Evolutionary conservation across 441 rosid genomes (phyloP), one percentile per base, ranked within the genome.

Genomic region (Erodium texanum): DNA sequence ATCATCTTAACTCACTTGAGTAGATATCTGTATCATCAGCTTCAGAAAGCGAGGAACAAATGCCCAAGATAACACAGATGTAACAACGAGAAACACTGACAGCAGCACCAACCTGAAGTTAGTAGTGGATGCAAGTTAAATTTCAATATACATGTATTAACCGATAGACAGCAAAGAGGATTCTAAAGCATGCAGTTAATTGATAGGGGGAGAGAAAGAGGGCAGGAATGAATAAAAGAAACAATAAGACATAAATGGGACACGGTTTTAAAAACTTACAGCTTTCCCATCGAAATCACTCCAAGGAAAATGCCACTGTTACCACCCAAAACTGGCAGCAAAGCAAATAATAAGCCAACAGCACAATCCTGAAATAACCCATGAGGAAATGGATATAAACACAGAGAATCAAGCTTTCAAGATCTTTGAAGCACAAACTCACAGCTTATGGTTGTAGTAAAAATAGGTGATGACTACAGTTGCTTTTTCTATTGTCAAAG

Each of bases 271-370:
- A 36, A 3, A 77, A 86, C 98, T 79, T 73, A 94, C 99, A 92
- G 74, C 78, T 94, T 94, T 74, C 98, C 99, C 93, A 92, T 92
- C 61, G 96, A 86, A 71, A 85, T 73, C 81, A 94, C 82, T 80
- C 99, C 99, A 43, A 84, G 89, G 48, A 88, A 75, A 66, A 84
- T 69, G 67, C 98, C 98, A 73, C 97, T 88, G 72, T 82, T 85
- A 59, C 99, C 99, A 70, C 99, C 96, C 87, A 94, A 81, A 77
- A 92, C 96, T 58, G 98, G 99, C 64, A 94, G 96, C 85, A 94
- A 77, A 66, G 99, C 99, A 62, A 92, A 94, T 34, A 92, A 74
- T 79, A 93, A 86, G 72, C 97, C 99, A 71, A 93, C 95, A 71
- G 93, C 90, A 82, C 99, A 93, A 82, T 92, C 98, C 97, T 92